These are phyloP conservation scores for Xylaria hypoxylon DNA, from an alignment of 2,329 filamentous ascomycete species.

Conservation along the genomic window DNA sequence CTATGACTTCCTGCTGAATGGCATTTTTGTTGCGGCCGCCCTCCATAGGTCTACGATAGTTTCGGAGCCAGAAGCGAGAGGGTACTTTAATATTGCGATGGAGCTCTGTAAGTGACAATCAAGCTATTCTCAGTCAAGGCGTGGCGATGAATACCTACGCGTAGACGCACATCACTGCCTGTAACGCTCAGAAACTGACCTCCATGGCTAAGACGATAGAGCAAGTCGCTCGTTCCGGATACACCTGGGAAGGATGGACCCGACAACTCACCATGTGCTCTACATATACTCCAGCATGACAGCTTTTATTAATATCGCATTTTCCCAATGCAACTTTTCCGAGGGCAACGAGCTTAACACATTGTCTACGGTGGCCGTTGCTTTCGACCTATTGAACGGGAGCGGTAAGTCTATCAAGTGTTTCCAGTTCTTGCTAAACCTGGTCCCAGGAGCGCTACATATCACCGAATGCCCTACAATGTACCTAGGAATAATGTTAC, in stretches of 20 bases:
- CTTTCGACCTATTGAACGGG: constrained; percentile 47
- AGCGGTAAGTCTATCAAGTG: constrained; percentile 35
- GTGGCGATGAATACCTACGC: background rate
- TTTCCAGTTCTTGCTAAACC: background rate
- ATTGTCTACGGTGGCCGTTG: constrained; percentile 42
- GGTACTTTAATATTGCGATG: constrained; percentile 50
- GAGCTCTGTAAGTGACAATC: constrained; percentile 47
- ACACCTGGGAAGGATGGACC: constrained; percentile 47
- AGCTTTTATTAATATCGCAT: constrained; percentile 47
- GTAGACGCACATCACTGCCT: background rate
- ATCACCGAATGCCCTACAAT: background rate
- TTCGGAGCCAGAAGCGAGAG: constrained; percentile 36
- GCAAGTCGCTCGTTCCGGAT: constrained; percentile 50
- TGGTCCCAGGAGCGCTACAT: background rate
- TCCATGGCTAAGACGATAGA: constrained; percentile 42
- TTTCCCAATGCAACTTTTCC: constrained; percentile 44
- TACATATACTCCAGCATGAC: constrained; percentile 51
- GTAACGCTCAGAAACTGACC: constrained; percentile 19
- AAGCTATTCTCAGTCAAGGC: background rate
- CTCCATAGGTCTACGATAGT: constrained; percentile 50
- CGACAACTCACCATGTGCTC: constrained; percentile 47
- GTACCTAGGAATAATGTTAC: background rate
- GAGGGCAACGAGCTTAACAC: constrained; percentile 36
- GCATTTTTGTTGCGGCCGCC: constrained; percentile 53
- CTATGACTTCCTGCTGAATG: constrained; percentile 56